Base-by-base conservation (phyloP, 2,329 filamentous ascomycete species). In the Diaporthe sp. region DNA sequence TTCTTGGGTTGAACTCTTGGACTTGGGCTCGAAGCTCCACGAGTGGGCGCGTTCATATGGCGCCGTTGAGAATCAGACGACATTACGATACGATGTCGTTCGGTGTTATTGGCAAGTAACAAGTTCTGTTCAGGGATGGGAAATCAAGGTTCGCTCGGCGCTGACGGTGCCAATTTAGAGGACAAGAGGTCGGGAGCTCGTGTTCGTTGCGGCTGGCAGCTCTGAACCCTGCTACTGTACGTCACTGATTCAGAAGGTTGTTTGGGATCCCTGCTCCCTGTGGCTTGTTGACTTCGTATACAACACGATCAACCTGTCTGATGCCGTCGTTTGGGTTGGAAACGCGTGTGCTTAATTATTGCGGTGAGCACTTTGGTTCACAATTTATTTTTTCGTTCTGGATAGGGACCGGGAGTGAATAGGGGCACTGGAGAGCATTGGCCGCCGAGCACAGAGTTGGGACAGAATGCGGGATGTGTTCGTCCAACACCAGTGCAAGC, bases 171-270 rank as follows among this genome's bases (percentile, higher is more conserved):
- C 47, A 32, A 37, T 37, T 47, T 2, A 27, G 32, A 6, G 63
- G 44, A 30, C 32, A 25, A 53, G 47, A 65, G 32, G 32, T 37
- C 47, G 44, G 27, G 47, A 65, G 32, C 47, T 37, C 47, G 44
- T 37, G 47, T 66, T 37, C 32, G 44, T 25, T 17, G 32, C 12
- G 47, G 63, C 63, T 51, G 44, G 32, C n/a, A 37, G n/a, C 63
- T 53, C 63, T 53, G 9, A 68, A 68, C 63, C 63, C 63, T 68
- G 63, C 63, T 22, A 13, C 30, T 53, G 8, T 53, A 27, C 63
- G 63, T 53, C 47, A 68, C 63, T 68, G 47, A 68, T 68, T 37
- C 47, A 51, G 63, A 53, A 39, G 25, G n/a, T n/a, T 50, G 25
- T 37, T 12, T 30, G 35, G 61, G 9, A 51, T 37, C 22, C 63